phyloP scores from a whole-genome alignment of 2,329 filamentous ascomycete genomes.

The Fonsecaea nubica region DNA sequence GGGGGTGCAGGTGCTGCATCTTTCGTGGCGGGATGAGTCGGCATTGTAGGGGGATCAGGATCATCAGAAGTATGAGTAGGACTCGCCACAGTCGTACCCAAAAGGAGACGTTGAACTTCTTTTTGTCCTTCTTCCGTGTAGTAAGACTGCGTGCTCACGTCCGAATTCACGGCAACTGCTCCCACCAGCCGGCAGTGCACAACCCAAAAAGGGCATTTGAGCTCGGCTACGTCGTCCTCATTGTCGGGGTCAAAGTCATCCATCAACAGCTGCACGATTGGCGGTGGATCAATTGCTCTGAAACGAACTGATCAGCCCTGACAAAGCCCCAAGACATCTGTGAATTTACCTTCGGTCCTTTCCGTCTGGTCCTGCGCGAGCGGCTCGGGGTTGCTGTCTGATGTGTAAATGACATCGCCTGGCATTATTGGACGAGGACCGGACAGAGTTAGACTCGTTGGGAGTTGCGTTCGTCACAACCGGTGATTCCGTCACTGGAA shows the following conservation, averaged over 20 bases:
- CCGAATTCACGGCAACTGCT: constrained; percentile 28
- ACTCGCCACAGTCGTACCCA: constrained; percentile 44
- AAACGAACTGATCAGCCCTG: constrained; percentile 44
- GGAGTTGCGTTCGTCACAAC: neutral
- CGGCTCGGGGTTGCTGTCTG: constrained; percentile 55
- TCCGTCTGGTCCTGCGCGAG: constrained; percentile 55
- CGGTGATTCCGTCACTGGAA: neutral
- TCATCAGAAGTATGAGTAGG: constrained; percentile 52
- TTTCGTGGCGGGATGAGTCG: constrained; percentile 44
- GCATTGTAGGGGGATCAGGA: constrained; percentile 52
- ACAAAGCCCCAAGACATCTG: constrained; percentile 40
- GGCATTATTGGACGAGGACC: neutral
- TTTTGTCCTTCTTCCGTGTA: constrained; percentile 36
- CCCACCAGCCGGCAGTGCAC: constrained; percentile 54
- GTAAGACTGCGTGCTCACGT: constrained; percentile 37
- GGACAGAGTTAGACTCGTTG: neutral
- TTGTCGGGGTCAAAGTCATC: constrained; percentile 52
- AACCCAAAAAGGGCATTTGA: constrained; percentile 48
- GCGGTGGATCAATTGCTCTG: constrained; percentile 54
- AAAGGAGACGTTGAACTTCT: constrained; percentile 37
- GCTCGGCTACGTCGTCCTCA: constrained; percentile 46
- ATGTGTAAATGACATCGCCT: constrained; percentile 50
- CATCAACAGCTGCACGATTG: constrained; percentile 55
- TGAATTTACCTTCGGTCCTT: constrained; percentile 53
- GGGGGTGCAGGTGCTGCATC: constrained; percentile 15